Evolutionary conservation across 2,329 filamentous ascomycete species (phyloP).

Genomic region (Lasiodiplodia gonubiensis): DNA sequence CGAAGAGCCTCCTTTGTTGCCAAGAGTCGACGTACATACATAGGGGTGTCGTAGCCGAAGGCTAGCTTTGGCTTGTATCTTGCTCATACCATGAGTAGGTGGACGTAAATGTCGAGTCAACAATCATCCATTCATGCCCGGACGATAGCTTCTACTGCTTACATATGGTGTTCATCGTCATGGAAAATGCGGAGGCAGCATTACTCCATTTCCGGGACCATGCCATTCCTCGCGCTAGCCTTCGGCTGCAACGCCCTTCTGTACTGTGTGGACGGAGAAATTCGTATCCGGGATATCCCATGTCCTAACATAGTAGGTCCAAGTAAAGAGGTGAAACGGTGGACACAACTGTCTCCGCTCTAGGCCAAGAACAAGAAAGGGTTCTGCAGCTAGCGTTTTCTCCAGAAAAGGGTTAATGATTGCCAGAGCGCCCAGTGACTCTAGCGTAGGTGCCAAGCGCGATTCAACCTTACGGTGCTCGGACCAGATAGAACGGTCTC

Average conservation of each 20-base stretch:
- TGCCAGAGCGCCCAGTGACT: too few species aligned
- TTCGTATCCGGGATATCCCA: not conserved
- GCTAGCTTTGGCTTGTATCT: too few species aligned
- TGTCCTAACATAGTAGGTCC: not conserved
- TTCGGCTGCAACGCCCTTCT: not conserved
- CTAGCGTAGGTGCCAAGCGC: not conserved
- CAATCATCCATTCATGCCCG: too few species aligned
- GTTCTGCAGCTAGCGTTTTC: not conserved
- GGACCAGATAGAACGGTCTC: not conserved
- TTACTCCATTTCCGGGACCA: too few species aligned
- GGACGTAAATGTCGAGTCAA: too few species aligned
- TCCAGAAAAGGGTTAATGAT: not conserved
- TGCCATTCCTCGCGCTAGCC: too few species aligned
- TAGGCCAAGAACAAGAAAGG: not conserved
- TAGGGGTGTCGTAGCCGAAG: too few species aligned
- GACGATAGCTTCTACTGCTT: too few species aligned
- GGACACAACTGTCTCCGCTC: not conserved
- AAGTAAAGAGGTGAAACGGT: not conserved
- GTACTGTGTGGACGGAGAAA: not conserved
- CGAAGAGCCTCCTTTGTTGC: not conserved
- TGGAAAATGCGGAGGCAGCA: too few species aligned
- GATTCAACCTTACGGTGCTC: not conserved
- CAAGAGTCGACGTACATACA: not conserved
- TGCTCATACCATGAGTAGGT: too few species aligned
- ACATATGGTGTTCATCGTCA: too few species aligned